Base-by-base conservation (phyloP, 2,329 filamentous ascomycete genomes). In the Trichoderma endophyticum region DNA sequence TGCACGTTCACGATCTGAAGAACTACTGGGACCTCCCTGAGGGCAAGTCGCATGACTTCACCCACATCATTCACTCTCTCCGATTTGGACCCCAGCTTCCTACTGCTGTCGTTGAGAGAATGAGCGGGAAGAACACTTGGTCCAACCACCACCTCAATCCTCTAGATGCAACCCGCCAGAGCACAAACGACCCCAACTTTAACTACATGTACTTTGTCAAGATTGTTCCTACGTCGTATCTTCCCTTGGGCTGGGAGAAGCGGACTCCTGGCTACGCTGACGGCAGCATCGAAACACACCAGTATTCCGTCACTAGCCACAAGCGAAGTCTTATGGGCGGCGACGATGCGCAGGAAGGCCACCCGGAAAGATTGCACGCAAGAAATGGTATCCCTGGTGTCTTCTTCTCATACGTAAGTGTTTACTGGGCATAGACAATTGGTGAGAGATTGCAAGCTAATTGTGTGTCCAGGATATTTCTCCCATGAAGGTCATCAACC, bases 191-290 rank as follows among this genome's bases (percentile, higher is more conserved):
- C 78, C 89, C 93, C 76, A 92, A 92, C 75, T 98, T 88, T 86
- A 99, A 98, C 85, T 99, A 91, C 82, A 97, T 98, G 94, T 99
- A 99, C 86, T 99, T 99, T 82, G 88, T 99, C 83, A 99, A 99
- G 86, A 96, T 99, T 71, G 96, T 99, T 36, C 94, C 93, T 3
- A 99, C 96, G 2, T 95, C 94, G 1, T 99, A 98, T 81, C 88
- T 98, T 30, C 94, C 96, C 3, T 88, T 99, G 1, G 94, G 94
- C 74, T 97, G 94, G 93, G 91, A 94, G 79, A 89, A 90, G 77
- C 86, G 86, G 72, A 78, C 80, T 66, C 75, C 75, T 12, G 75
- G 82, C 24, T 43, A 65, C 28, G n/a, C n/a, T 14, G 66, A 69
- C 28, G 26, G 57, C 28, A 97, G 93, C 81, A 89, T 99, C 76